These are phyloP conservation scores for Nakazawaea ernobii DNA, from an alignment of 805 yeast species.

Conservation along the genomic window DNA sequence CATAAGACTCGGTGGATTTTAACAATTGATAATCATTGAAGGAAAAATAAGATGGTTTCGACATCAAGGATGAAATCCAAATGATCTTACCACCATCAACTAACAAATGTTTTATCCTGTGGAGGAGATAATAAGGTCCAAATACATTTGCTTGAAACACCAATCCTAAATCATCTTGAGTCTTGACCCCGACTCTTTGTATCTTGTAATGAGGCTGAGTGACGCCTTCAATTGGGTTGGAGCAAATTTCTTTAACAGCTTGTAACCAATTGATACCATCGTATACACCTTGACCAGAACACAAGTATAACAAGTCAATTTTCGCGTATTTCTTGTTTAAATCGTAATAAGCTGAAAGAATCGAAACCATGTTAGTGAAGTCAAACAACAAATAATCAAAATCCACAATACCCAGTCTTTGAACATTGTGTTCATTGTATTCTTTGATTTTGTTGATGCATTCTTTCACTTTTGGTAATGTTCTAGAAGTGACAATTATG, in stretches of 20 bases:
- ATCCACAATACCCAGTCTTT: slow-evolving; percentile 58
- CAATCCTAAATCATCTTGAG: slow-evolving; percentile 75
- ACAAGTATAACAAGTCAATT: slow-evolving; percentile 75
- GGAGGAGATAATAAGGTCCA: slow-evolving; percentile 85
- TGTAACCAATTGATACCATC: slow-evolving; percentile 82
- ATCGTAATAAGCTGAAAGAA: slow-evolving; percentile 69
- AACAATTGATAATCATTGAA: slow-evolving; percentile 71
- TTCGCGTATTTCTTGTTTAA: slow-evolving; percentile 55
- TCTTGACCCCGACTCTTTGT: slow-evolving; percentile 71
- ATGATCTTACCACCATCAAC: slow-evolving; percentile 57
- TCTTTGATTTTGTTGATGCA: slow-evolving; percentile 55
- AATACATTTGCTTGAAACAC: slow-evolving; percentile 96
- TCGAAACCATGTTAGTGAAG: slow-evolving; percentile 83
- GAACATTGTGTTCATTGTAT: slow-evolving; percentile 27
- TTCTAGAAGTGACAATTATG: slow-evolving; percentile 82
- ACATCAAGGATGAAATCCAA: slow-evolving; percentile 85
- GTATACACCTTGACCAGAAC: slow-evolving; percentile 87
- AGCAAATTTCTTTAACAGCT: slow-evolving; percentile 62
- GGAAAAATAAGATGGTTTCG: slow-evolving; percentile 68
- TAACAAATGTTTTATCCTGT: slow-evolving; percentile 55
- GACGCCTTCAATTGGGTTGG: slow-evolving; percentile 73
- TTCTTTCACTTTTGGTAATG: slow-evolving; percentile 77
- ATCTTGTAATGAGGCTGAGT: slow-evolving; percentile 84
- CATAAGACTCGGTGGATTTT: slow-evolving; percentile 65
- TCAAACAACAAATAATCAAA: slow-evolving; percentile 90